phyloP scores from a whole-genome alignment of 371 early-diverging fungal species.

The Nosema muscidifuracis region DNA sequence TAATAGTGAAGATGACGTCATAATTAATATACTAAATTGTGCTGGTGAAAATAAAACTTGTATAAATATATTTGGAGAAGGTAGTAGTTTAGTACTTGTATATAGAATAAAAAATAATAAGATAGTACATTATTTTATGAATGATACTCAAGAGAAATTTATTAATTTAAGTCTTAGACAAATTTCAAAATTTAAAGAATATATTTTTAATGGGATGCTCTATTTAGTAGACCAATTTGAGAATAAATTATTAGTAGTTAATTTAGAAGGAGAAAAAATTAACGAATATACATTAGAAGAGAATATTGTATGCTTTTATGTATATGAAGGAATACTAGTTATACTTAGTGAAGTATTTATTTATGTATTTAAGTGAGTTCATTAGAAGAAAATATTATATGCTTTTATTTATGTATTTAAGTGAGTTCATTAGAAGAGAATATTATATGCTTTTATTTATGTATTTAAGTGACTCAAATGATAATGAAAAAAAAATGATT shows the following conservation, averaged over 20 bases:
- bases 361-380: neutral
- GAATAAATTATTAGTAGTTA: neutral
- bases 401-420: neutral
- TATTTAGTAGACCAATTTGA: neutral
- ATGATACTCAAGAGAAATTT: neutral
- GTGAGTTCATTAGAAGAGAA: neutral
- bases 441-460: too few relatives aligned
- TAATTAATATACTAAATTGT: neutral
- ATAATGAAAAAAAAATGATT: too few relatives aligned
- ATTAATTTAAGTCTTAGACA: neutral
- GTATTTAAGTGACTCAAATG: too few relatives aligned
- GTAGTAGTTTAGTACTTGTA: neutral
- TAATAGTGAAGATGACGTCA: neutral
- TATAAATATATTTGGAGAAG: conserved; percentile 7
- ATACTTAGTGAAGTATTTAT: neutral
- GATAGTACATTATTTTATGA: neutral
- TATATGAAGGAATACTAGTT: neutral
- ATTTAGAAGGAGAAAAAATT: neutral
- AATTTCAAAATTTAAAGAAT: neutral
- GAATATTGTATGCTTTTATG: neutral
- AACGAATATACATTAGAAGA: neutral
- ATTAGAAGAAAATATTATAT: neutral
- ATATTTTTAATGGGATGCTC: neutral
- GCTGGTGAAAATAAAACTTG: neutral
- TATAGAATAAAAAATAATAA: neutral